Percentiles rank a stretch among this genome's conserved stretches.
Evolutionary conservation across 257 asterid genomes (phyloP).

Genomic region (Solanum pimpinellifolium): DNA sequence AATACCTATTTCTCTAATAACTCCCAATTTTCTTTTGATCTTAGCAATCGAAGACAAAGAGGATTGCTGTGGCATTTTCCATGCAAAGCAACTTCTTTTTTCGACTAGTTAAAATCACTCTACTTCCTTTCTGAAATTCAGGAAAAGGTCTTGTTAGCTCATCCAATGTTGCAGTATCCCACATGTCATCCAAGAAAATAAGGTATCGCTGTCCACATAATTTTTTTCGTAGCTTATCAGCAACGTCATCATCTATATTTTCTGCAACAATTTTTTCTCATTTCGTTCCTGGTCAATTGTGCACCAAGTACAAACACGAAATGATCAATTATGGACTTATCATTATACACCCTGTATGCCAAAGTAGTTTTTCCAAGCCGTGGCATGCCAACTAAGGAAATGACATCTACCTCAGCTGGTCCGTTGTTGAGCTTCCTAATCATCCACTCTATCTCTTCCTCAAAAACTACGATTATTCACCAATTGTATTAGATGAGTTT

Average conservation of each 20-base stretch:
- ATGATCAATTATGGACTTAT: neutral
- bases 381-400: neutral
- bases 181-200: slow-evolving; percentile 14
- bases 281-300: neutral
- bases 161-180: slow-evolving; percentile 4
- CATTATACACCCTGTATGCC: neutral
- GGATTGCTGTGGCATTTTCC: neutral
- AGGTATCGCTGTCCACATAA: neutral
- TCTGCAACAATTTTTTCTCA: neutral
- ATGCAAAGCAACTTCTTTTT: neutral
- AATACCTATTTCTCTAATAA: slow-evolving; percentile 3
- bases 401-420: neutral
- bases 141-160: neutral
- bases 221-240: neutral
- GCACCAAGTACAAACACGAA: slow-evolving; percentile 2
- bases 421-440: neutral
- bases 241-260: neutral
- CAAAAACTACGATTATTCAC: neutral
- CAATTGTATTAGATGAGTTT: neutral
- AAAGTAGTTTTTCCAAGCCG: neutral
- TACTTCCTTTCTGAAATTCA: neutral
- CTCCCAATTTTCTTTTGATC: slow-evolving; percentile 3
- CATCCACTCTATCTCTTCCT: neutral
- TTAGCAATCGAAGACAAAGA: neutral
- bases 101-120: slow-evolving; percentile 3